These are phyloP conservation scores for Bryoglossum gracile DNA, from an alignment of 495 filamentous ascomycete genomes.

Conservation along the genomic window DNA sequence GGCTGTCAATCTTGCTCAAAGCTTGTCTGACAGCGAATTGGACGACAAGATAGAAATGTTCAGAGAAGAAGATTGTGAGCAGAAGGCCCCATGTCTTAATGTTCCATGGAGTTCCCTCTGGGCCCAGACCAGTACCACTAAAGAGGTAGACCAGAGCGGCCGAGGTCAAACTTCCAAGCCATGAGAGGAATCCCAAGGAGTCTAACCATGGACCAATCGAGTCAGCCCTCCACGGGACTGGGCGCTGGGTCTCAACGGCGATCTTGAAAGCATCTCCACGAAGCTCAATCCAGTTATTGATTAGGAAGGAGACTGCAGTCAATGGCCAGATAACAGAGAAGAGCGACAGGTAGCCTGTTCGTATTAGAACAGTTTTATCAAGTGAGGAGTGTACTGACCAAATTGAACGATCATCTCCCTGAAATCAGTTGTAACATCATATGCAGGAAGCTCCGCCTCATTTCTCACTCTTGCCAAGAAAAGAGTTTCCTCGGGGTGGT, in stretches of 20 bases:
- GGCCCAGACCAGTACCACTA: slow-evolving; percentile 45
- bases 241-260: slow-evolving; percentile 79
- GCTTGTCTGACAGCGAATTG: slow-evolving; percentile 62
- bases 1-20: slow-evolving; percentile 74
- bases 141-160: slow-evolving; percentile 86
- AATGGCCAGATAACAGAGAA: slow-evolving; percentile 94
- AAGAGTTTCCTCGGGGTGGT: slow-evolving; percentile 47
- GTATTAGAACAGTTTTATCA: slow-evolving; percentile 12
- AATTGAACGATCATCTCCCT: slow-evolving; percentile 95
- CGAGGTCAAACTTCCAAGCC: slow-evolving; percentile 82
- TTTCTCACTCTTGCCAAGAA: slow-evolving; percentile 57
- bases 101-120: slow-evolving; percentile 45
- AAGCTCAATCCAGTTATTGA: slow-evolving; percentile 96
- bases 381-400: slow-evolving; percentile 15
- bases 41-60: slow-evolving; percentile 75
- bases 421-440: slow-evolving; percentile 83
- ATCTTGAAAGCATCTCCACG: slow-evolving; percentile 94
- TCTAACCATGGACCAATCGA: slow-evolving; percentile 95
- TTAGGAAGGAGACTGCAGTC: slow-evolving; percentile 76
- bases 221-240: slow-evolving; percentile 79
- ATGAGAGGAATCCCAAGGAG: slow-evolving; percentile 77
- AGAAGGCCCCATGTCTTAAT: slow-evolving; percentile 79
- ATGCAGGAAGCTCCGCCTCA: slow-evolving; percentile 77
- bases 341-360: slow-evolving; percentile 76
- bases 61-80: slow-evolving; percentile 75